Evolutionary conservation across 257 asterid species (phyloP).

Genomic region (Nyctanthes arbortristis): DNA sequence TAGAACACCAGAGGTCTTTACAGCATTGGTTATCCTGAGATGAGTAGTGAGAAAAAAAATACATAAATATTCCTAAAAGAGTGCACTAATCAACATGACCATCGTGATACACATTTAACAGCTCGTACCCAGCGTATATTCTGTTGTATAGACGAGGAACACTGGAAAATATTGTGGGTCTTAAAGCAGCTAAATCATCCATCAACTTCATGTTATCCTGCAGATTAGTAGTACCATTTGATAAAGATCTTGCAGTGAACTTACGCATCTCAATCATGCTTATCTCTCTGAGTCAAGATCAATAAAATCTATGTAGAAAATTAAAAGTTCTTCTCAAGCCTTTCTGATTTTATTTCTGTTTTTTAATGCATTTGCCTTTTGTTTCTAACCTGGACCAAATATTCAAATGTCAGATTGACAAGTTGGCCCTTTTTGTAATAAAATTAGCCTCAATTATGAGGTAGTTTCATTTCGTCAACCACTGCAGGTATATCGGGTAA

Average conservation of each 20-base stretch:
- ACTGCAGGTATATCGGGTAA: constrained; percentile 6
- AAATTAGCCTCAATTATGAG: constrained; percentile 4
- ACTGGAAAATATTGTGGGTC: constrained; percentile 93
- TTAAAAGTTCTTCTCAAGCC: background rate
- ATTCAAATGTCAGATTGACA: constrained; percentile 2
- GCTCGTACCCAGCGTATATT: constrained; percentile 87
- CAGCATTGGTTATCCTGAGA: constrained; percentile 80
- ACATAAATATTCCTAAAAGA: constrained; percentile 1
- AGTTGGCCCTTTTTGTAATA: constrained; percentile 2
- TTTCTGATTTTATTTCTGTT: constrained; percentile 1
- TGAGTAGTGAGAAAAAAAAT: constrained; percentile 19
- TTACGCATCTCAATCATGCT: constrained; percentile 8
- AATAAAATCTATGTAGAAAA: background rate
- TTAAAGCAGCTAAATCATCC: constrained; percentile 88
- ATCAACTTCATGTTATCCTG: constrained; percentile 90
- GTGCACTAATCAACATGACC: background rate
- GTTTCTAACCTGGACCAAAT: constrained; percentile 4
- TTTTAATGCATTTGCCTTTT: constrained; percentile 1
- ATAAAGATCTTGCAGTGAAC: constrained; percentile 21
- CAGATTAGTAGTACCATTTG: constrained; percentile 32
- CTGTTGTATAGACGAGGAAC: constrained; percentile 99
- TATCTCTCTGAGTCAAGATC: background rate
- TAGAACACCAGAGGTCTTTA: constrained; percentile 73
- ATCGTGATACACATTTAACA: constrained; percentile 18
- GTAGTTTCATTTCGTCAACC: constrained; percentile 4